Conservation (phyloP, 2,329 filamentous ascomycete species). For the Talaromyces amestolkiae region DNA sequence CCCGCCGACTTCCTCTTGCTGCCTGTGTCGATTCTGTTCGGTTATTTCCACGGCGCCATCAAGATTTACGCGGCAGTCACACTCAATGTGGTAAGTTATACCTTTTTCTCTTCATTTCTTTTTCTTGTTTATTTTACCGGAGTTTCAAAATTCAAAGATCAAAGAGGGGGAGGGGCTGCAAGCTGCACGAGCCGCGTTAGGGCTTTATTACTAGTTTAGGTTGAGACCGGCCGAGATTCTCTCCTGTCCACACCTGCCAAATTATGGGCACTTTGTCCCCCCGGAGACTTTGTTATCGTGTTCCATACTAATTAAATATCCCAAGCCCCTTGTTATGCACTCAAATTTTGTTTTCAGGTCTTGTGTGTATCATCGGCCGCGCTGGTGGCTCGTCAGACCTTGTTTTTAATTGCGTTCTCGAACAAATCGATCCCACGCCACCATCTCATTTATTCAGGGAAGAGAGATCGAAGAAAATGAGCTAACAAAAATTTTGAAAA, state of each 20-base stretch:
- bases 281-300: neutral
- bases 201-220: slow-evolving; percentile 7
- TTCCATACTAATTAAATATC: neutral
- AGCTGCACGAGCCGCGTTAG: slow-evolving; percentile 9
- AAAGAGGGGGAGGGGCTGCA: neutral
- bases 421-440: neutral
- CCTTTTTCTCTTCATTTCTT: slow-evolving; percentile 22
- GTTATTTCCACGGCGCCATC: slow-evolving; percentile 88
- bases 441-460: neutral
- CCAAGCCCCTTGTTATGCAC: neutral
- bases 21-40: slow-evolving; percentile 83
- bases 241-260: slow-evolving; percentile 17
- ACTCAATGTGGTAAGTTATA: slow-evolving; percentile 69
- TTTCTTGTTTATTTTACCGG: neutral
- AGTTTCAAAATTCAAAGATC: neutral
- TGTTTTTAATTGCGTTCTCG: neutral
- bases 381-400: neutral
- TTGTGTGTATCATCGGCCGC: neutral
- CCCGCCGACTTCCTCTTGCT: slow-evolving; percentile 77
- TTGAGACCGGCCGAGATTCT: slow-evolving; percentile 1
- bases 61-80: slow-evolving; percentile 86
- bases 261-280: slow-evolving; percentile 21
- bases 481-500: neutral
- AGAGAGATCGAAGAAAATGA: neutral
- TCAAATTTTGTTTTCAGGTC: neutral